phyloP scores from a whole-genome alignment of 495 filamentous ascomycete genomes.

The Aspergillus nanangensis region DNA sequence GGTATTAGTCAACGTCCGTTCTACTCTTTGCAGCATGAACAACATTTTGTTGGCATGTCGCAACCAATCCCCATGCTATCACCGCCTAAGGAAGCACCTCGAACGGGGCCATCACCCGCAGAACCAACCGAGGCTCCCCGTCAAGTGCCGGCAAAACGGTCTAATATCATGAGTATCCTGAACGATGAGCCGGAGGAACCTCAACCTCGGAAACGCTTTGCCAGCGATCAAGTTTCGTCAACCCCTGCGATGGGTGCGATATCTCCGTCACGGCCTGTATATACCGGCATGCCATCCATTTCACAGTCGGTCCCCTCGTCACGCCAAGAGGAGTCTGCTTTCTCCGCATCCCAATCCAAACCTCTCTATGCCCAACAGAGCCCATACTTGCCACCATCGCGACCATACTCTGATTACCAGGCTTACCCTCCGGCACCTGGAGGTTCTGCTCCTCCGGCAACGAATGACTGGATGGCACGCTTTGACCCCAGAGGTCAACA shows the following conservation, averaged over 20 bases:
- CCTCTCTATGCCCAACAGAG: constrained; percentile 24
- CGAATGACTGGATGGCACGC: constrained; percentile 44
- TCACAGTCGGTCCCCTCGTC: constrained; percentile 11
- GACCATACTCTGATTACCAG: constrained; percentile 33
- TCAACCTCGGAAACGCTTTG: constrained; percentile 47
- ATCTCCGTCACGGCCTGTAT: constrained; percentile 25
- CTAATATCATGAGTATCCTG: constrained; percentile 55
- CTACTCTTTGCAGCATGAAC: constrained; percentile 22
- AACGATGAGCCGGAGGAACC: constrained; percentile 56
- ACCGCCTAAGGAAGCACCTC: constrained; percentile 36
- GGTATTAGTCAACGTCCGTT: constrained; percentile 30
- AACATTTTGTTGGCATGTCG: constrained; percentile 20
- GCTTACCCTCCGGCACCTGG: constrained; percentile 22
- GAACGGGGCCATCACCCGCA: constrained; percentile 32
- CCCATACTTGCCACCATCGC: constrained; percentile 28
- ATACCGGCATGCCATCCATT: constrained; percentile 11
- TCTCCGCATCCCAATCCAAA: constrained; percentile 15
- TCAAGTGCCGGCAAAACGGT: constrained; percentile 51
- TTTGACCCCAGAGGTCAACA: constrained; percentile 41
- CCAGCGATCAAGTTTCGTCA: constrained; percentile 31
- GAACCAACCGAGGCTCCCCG: constrained; percentile 38
- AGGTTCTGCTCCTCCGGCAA: constrained; percentile 24
- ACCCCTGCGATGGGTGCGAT: constrained; percentile 12
- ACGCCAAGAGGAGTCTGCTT: constrained; percentile 23
- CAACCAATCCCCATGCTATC: constrained; percentile 35